A percentile compares a stretch with the other conserved stretches of the same genome.
Conservation (phyloP, 305 asterid genomes). For the Stenogyne calaminthoides region DNA sequence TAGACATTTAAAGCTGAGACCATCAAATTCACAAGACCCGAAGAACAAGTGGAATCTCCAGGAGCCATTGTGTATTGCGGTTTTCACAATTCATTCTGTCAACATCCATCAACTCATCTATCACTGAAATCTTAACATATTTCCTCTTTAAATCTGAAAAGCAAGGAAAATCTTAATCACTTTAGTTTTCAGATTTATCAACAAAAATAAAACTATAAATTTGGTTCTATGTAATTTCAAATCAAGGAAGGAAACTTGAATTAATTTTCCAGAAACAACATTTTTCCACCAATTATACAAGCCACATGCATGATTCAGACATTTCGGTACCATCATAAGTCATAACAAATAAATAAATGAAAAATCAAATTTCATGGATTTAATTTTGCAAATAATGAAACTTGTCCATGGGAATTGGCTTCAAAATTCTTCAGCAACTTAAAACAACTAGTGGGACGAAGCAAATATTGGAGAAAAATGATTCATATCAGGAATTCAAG, state of each 20-base stretch:
- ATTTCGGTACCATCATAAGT: constrained; percentile 16
- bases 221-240: not conserved
- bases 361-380: constrained; percentile 16
- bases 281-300: not conserved
- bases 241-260: constrained; percentile 6
- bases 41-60: constrained; percentile 89
- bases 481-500: constrained; percentile 80
- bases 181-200: constrained; percentile 4
- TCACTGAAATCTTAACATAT: constrained; percentile 46
- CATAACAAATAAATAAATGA: not conserved
- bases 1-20: constrained; percentile 72
- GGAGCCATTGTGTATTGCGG: constrained; percentile 93
- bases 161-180: constrained; percentile 4
- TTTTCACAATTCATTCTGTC: constrained; percentile 74
- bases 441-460: constrained; percentile 22
- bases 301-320: constrained; percentile 11
- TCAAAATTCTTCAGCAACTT: constrained; percentile 4
- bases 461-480: constrained; percentile 24
- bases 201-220: constrained; percentile 8
- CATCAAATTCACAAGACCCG: constrained; percentile 92
- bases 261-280: not conserved
- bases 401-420: constrained; percentile 16
- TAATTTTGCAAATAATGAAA: constrained; percentile 19
- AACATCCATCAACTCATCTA: constrained; percentile 70
- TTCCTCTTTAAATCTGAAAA: constrained; percentile 14